phyloP scores from a whole-genome alignment of 1,284 basidiomycete genomes.

The Peniophora sp. region DNA sequence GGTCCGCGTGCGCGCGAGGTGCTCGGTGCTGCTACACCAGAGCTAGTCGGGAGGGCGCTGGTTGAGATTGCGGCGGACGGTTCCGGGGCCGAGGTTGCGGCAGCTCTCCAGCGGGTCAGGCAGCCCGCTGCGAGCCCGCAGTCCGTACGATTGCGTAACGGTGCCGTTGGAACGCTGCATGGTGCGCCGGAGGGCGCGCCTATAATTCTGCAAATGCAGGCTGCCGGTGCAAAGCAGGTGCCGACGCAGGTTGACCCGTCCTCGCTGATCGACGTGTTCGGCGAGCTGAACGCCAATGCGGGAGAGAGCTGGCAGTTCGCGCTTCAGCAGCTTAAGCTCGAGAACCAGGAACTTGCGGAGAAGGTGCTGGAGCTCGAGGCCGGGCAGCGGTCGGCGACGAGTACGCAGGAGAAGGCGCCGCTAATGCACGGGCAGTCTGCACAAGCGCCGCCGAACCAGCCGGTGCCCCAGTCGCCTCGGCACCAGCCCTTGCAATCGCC shows the following conservation, averaged over 20 bases:
- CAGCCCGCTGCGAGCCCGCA: no score
- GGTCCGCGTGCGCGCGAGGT: slow-evolving; percentile 43
- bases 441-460: slow-evolving; percentile 4
- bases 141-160: slow-evolving; percentile 9
- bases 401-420: slow-evolving; percentile 1
- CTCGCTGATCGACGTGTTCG: slow-evolving; percentile 49
- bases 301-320: slow-evolving; percentile 89
- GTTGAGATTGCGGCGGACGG: slow-evolving; percentile 36
- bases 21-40: slow-evolving; percentile 61
- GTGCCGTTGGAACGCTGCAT: slow-evolving; percentile 7
- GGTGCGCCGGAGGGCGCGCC: slow-evolving; percentile 13
- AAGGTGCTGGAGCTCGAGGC: slow-evolving; percentile 57
- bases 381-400: background rate
- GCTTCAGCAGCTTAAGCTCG: slow-evolving; percentile 75
- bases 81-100: slow-evolving; percentile 9
- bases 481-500: background rate
- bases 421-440: slow-evolving; percentile 6
- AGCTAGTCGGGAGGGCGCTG: slow-evolving; percentile 62
- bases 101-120: slow-evolving; percentile 14
- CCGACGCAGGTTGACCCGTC: slow-evolving; percentile 10
- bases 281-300: slow-evolving; percentile 58
- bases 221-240: slow-evolving; percentile 5
- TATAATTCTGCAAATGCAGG: slow-evolving; percentile 23
- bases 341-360: slow-evolving; percentile 65
- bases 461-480: slow-evolving; percentile 6